Evolutionary conservation across 805 yeast genomes (phyloP), one percentile per base, ranked within the genome.

Genomic region (Schizosaccharomyces osmophilus): DNA sequence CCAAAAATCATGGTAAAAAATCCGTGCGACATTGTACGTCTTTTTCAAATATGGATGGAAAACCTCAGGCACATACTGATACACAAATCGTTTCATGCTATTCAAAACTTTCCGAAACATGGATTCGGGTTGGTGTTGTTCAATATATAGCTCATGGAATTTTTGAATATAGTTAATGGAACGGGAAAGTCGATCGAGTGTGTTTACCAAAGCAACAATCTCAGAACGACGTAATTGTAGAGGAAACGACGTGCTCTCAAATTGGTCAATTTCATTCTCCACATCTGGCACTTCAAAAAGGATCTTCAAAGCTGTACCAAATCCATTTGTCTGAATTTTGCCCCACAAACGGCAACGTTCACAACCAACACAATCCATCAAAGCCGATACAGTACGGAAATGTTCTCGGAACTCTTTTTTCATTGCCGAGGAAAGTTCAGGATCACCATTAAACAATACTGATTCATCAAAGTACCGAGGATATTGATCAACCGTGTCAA

Each of bases 271-370:
- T 19, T 22, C 39, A 15, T 57, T 41, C n/a, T 57, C 43, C 26
- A 45, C 26, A 29, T 57, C 45, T 4, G 43, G 17, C 19, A 39
- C 72, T 70, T 90, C 97, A 70, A 93, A 87, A 63, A 93, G 74
- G 29, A 90, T 79, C 71, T 93, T 93, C 68, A 93, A 78, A 1
- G 96, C 95, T 8, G 99, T 93, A 22, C 97, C 99, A 71, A 93
- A 93, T 26, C 99, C 99, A 17, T 93, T 87, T 1, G 95, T 87
- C 74, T 93, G 98, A 41, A 93, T 80, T 72, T 93, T 93, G 8
- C 98, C 98, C 99, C 99, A 93, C 72, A 93, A 76, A 68, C 97
- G 80, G 72, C 99, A 93, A 69, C 97, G 78, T 70, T 93, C 98
- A 75, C 99, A 93, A 48, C 95, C 97, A 51, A 93, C 97, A 74